phyloP scores from a whole-genome alignment of 176 grass and related monocot species.

The Lolium multiflorum region DNA sequence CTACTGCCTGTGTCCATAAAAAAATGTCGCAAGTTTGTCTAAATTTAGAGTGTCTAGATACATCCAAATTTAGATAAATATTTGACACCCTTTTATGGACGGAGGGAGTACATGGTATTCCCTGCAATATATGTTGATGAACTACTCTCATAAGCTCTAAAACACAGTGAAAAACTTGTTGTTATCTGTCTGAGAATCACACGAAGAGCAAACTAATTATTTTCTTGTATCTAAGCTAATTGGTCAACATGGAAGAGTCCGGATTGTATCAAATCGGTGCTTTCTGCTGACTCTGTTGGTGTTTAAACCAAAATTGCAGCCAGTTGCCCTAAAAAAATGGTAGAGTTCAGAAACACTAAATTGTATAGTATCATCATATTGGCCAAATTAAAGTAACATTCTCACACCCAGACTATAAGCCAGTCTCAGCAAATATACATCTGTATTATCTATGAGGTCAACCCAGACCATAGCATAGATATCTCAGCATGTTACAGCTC shows the following conservation, averaged over 20 bases:
- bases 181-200: background rate
- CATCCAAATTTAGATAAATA: too few relatives aligned
- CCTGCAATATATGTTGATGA: background rate
- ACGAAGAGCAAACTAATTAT: slow-evolving; percentile 2
- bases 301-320: too few relatives aligned
- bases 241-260: slow-evolving; percentile 15
- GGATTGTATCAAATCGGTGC: background rate
- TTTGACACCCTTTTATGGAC: too few relatives aligned
- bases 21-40: too few relatives aligned
- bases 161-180: background rate
- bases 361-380: background rate
- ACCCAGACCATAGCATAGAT: background rate
- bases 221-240: slow-evolving; percentile 28
- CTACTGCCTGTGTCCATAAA: too few relatives aligned
- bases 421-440: background rate
- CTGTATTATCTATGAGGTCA: background rate
- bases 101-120: background rate
- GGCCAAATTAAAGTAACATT: slow-evolving; percentile 8
- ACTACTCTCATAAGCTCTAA: background rate
- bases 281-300: too few relatives aligned
- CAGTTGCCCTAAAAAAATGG: too few relatives aligned
- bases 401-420: background rate
- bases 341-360: background rate
- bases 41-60: too few relatives aligned
- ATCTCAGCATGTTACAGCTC: background rate